Base-by-base conservation (phyloP, 2,329 filamentous ascomycete genomes). In the Fusarium annulatum region DNA sequence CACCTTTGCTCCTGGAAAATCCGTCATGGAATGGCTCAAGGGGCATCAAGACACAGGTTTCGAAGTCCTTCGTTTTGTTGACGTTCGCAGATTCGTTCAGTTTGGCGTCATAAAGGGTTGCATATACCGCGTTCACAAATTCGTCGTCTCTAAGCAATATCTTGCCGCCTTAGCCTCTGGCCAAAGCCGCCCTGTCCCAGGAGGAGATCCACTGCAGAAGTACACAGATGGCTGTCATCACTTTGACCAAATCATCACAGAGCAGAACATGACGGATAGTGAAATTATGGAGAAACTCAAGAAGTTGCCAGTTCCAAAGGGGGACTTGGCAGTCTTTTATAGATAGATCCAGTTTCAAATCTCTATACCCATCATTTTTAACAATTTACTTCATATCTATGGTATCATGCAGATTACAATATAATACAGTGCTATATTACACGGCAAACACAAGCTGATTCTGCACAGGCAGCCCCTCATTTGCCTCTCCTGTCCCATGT, bases 71-170 rank as follows among this genome's bases (percentile, higher is more conserved):
- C 86, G 88, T 18, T 92, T 92, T 78, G 91, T 99, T 64, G 96
- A 99, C 81, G 90, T 98, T 62, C 90, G 96, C 18, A 92, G 96
- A 34, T 92, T 99, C 72, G 94, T 98, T 72, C 97, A 97, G 67
- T 99, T 98, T 79, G 96, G 96, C 64, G 89, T 98, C 67, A 97
- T 98, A 81, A 98, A 98, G 83, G 95, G 96, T 21, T 93, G 97
- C 75, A 84, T 99, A 30, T 98, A 98, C 82, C 90, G 96, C 39
- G 92, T 98, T 45, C 94, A 98, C 84, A 97, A 96, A 81, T 97
- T 97, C 80, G 93, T 94, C 34, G 89, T 97, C 3, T 91, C 88
- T 8, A 90, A 90, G 78, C 88, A 90, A 79, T 89, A 90, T 75
- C 82, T 92, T 28, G 85, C 87, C 12, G 84, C 84, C 5, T 79